A percentile compares a stretch with the other conserved stretches of the same genome.
phyloP scores from a whole-genome alignment of 805 yeast species.

The Kodamaea fukazawae region DNA sequence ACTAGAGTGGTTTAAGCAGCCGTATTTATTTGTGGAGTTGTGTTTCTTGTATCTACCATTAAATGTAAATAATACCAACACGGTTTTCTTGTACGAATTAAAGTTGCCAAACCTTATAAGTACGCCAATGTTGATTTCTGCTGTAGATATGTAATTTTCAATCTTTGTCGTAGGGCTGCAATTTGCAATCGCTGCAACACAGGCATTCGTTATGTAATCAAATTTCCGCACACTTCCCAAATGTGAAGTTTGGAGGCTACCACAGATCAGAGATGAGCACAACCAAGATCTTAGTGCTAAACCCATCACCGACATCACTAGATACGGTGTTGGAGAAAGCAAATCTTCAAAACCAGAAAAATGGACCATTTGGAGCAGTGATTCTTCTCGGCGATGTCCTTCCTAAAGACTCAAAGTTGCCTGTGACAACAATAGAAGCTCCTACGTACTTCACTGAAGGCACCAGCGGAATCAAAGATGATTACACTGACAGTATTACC shows the following conservation, averaged over 20 bases:
- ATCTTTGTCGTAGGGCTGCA: too few relatives aligned
- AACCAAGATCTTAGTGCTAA: conserved; percentile 29
- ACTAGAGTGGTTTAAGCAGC: conserved; percentile 16
- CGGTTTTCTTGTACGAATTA: too few relatives aligned
- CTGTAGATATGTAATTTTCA: too few relatives aligned
- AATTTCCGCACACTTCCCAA: too few relatives aligned
- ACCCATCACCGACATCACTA: conserved; percentile 17
- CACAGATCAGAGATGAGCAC: conserved; percentile 11
- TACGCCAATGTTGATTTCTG: too few relatives aligned
- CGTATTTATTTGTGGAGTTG: too few relatives aligned
- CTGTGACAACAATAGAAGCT: conserved; percentile 18
- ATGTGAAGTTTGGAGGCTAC: too few relatives aligned
- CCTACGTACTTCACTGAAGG: conserved; percentile 28
- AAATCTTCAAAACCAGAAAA: conserved; percentile 49
- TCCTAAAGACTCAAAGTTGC: conserved; percentile 4
- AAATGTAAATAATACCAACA: too few relatives aligned
- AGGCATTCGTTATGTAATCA: too few relatives aligned
- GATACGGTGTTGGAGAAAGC: conserved; percentile 45
- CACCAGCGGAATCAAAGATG: conserved; percentile 19
- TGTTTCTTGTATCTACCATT: too few relatives aligned
- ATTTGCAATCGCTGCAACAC: too few relatives aligned
- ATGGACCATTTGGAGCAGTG: conserved; percentile 64
- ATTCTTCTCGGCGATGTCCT: conserved; percentile 51
- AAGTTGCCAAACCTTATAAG: too few relatives aligned
- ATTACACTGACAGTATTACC: conserved; percentile 19